phyloP scores from a whole-genome alignment of 2,329 filamentous ascomycete genomes.

The Dothiorella sarmentorum region DNA sequence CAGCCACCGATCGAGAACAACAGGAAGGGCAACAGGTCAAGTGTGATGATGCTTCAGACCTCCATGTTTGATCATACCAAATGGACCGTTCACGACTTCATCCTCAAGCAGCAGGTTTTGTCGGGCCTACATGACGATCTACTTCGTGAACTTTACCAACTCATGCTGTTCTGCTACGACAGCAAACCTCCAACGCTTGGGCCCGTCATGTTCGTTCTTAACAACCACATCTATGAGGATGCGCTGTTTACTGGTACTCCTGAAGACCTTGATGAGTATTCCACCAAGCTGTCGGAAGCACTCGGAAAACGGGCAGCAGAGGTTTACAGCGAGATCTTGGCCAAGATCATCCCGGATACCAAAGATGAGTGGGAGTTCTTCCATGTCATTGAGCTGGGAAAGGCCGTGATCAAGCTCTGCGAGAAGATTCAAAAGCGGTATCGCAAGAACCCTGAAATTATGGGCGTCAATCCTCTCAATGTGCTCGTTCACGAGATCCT shows the following conservation, averaged over 20 bases:
- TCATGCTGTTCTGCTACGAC: constrained; percentile 86
- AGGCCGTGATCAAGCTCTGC: constrained; percentile 78
- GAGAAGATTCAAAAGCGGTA: constrained; percentile 92
- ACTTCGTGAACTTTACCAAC: constrained; percentile 79
- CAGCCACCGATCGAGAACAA: constrained; percentile 64
- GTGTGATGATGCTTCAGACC: constrained; percentile 31
- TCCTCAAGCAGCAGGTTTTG: constrained; percentile 70
- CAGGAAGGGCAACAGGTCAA: constrained; percentile 53
- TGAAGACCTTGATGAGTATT: constrained; percentile 69
- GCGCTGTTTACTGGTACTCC: constrained; percentile 67
- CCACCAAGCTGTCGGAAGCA: constrained; percentile 66
- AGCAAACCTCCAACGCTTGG: constrained; percentile 79
- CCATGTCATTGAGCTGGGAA: constrained; percentile 85
- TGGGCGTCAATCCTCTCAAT: constrained; percentile 67
- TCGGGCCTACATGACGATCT: constrained; percentile 74
- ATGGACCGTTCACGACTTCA: constrained; percentile 50
- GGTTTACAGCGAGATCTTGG: constrained; percentile 76
- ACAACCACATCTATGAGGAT: constrained; percentile 78
- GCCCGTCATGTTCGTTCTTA: constrained; percentile 74
- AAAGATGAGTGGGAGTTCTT: constrained; percentile 86
- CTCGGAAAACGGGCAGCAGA: constrained; percentile 70
- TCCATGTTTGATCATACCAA: constrained; percentile 48
- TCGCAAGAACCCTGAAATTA: constrained; percentile 78
- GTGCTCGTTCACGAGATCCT: constrained; percentile 81
- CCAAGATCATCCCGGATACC: constrained; percentile 73